Conservation (phyloP, 1,284 basidiomycete species). For the Ceratobasidium theobromae region DNA sequence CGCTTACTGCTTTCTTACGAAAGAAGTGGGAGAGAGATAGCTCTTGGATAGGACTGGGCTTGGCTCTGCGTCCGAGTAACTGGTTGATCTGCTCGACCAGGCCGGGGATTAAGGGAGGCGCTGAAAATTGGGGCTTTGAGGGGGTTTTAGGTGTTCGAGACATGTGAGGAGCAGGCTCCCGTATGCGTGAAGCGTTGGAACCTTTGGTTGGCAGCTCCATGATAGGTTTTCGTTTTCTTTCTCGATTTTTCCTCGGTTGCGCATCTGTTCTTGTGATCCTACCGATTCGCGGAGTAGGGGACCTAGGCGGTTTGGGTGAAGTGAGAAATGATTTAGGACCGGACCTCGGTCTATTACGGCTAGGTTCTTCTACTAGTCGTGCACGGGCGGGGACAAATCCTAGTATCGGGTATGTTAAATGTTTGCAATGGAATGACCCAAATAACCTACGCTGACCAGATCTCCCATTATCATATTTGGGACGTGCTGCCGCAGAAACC, state of each 20-base stretch:
- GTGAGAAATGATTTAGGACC: neutral
- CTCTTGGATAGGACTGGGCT: conserved; percentile 73
- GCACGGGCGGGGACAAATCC: conserved; percentile 14
- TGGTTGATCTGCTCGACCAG: conserved; percentile 58
- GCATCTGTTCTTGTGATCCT: neutral
- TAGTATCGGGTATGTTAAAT: neutral
- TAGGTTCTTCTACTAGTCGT: conserved; percentile 10
- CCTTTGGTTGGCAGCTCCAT: neutral
- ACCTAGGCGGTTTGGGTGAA: neutral
- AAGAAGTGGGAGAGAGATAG: conserved; percentile 66
- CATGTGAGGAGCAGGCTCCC: neutral
- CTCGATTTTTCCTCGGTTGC: neutral
- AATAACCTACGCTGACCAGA: neutral
- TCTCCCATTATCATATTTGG: neutral
- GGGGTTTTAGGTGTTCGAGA: neutral
- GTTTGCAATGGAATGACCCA: neutral
- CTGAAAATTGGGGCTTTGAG: conserved; percentile 48
- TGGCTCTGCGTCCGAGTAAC: conserved; percentile 55
- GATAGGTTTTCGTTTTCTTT: conserved; percentile 17
- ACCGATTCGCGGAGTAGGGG: neutral
- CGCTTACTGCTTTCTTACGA: conserved; percentile 42
- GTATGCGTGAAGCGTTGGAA: neutral
- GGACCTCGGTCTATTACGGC: neutral
- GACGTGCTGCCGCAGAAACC: neutral
- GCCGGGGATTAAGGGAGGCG: conserved; percentile 66